These are phyloP conservation scores for Closterium sp. DNA, from an alignment of 139 green algal genomes.

Conservation along the genomic window DNA sequence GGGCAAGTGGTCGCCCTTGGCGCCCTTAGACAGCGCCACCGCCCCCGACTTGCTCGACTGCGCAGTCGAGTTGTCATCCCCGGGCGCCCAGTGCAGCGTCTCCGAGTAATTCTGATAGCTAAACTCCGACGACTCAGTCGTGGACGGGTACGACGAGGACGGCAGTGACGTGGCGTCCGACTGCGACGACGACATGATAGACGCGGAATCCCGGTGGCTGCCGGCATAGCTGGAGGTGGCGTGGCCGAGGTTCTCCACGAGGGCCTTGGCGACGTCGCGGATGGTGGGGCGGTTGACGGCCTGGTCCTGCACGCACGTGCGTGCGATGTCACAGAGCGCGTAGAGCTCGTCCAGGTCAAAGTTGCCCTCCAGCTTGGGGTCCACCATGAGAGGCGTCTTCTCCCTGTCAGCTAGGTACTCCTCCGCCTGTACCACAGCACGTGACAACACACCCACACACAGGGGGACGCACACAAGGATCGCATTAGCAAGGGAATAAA, in stretches of 20 bases:
- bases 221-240: slow-evolving; percentile 3
- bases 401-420: slow-evolving; percentile 43
- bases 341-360: slow-evolving; percentile 37
- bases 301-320: slow-evolving; percentile 41
- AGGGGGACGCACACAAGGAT: background rate
- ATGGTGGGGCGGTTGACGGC: slow-evolving; percentile 34
- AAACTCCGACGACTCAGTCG: background rate
- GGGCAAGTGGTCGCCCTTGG: background rate
- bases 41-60: background rate
- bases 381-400: slow-evolving; percentile 40
- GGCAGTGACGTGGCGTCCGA: background rate
- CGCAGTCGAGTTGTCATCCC: background rate
- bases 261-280: slow-evolving; percentile 28
- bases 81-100: slow-evolving; percentile 29
- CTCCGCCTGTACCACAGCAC: slow-evolving; percentile 12
- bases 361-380: slow-evolving; percentile 31
- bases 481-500: too few relatives aligned
- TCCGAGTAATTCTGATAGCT: slow-evolving; percentile 32
- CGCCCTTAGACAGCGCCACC: background rate
- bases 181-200: slow-evolving; percentile 21
- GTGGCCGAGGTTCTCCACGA: slow-evolving; percentile 40
- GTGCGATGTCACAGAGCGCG: slow-evolving; percentile 32
- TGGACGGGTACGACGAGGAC: background rate
- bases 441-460: background rate
- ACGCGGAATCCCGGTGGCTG: slow-evolving; percentile 11